A percentile compares a stretch with the other conserved stretches of the same genome.
Evolutionary conservation across 1,284 basidiomycete genomes (phyloP).

Genomic region (Cutaneotrichosporon curvatum): DNA sequence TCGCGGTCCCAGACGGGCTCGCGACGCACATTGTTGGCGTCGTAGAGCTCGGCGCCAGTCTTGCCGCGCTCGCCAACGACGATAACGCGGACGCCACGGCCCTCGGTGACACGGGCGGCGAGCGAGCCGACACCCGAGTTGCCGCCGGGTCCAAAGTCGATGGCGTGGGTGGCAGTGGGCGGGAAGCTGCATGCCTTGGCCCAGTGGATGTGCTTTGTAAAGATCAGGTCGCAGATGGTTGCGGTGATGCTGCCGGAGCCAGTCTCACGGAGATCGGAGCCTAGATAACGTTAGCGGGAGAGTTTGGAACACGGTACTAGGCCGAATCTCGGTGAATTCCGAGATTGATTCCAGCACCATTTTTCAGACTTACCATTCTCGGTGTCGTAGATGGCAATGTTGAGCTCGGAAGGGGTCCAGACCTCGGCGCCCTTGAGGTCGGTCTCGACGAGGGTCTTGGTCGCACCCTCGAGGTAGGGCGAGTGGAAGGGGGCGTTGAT

Average conservation of each 20-base stretch:
- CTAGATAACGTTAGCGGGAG: constrained; percentile 49
- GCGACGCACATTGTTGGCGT: constrained; percentile 58
- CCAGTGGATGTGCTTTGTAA: constrained; percentile 89
- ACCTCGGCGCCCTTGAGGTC: constrained; percentile 73
- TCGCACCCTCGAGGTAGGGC: constrained; percentile 67
- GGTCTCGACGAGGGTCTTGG: constrained; percentile 64
- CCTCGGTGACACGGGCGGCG: constrained; percentile 83
- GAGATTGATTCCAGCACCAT: too few species aligned
- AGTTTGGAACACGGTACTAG: too few species aligned
- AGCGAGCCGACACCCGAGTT: constrained; percentile 86
- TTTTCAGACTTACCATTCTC: constrained; percentile 62
- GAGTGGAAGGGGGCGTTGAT: constrained; percentile 96
- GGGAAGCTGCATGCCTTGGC: constrained; percentile 81
- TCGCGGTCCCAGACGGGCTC: constrained; percentile 89
- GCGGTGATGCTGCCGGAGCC: constrained; percentile 63
- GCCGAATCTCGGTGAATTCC: too few species aligned
- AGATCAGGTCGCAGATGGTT: constrained; percentile 86
- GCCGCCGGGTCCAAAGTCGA: constrained; percentile 96
- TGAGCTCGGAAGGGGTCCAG: constrained; percentile 68
- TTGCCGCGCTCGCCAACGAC: constrained; percentile 79
- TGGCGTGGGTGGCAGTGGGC: constrained; percentile 78
- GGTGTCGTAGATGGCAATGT: constrained; percentile 83
- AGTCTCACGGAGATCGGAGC: constrained; percentile 67
- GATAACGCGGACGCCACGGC: constrained; percentile 82
- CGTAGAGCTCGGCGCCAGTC: constrained; percentile 77